Percentiles rank a stretch among this genome's conserved stretches.
Conservation (phyloP, 2,329 filamentous ascomycete species). For the Botryotinia globosa region DNA sequence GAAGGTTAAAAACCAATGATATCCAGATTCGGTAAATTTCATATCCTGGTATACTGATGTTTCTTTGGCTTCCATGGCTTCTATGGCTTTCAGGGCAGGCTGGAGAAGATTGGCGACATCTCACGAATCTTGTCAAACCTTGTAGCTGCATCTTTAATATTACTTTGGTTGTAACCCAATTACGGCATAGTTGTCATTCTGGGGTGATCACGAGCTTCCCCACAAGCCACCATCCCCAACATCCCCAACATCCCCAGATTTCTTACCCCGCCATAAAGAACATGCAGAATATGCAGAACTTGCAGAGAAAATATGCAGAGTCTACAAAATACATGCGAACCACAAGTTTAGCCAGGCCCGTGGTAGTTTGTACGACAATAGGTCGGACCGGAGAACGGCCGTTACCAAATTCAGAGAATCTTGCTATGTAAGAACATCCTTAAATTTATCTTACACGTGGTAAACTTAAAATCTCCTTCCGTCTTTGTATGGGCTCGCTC, state of each 20-base stretch:
- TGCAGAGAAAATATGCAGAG: neutral
- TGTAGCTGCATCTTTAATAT: neutral
- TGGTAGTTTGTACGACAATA: neutral
- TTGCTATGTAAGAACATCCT: neutral
- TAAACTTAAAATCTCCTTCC: neutral
- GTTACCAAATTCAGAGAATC: constrained; percentile 15
- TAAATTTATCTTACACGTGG: constrained; percentile 7
- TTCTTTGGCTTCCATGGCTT: neutral
- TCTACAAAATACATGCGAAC: neutral
- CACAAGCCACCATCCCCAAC: constrained; percentile 13
- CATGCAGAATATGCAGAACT: constrained; percentile 1
- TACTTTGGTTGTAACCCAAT: neutral
- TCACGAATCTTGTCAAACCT: constrained; percentile 21
- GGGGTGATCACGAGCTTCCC: constrained; percentile 21
- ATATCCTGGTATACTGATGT: neutral
- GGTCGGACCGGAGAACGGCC: constrained; percentile 21
- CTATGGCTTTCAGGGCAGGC: constrained; percentile 6
- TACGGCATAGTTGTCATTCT: constrained; percentile 12
- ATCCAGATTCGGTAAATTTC: neutral
- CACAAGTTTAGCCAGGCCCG: constrained; percentile 5
- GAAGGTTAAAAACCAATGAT: neutral
- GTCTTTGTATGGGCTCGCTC: neutral
- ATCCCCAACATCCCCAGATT: constrained; percentile 8
- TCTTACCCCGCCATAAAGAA: constrained; percentile 10
- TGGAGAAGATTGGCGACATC: constrained; percentile 20